Conservation (phyloP, 495 filamentous ascomycete species). For the Clohesyomyces aquaticus region DNA sequence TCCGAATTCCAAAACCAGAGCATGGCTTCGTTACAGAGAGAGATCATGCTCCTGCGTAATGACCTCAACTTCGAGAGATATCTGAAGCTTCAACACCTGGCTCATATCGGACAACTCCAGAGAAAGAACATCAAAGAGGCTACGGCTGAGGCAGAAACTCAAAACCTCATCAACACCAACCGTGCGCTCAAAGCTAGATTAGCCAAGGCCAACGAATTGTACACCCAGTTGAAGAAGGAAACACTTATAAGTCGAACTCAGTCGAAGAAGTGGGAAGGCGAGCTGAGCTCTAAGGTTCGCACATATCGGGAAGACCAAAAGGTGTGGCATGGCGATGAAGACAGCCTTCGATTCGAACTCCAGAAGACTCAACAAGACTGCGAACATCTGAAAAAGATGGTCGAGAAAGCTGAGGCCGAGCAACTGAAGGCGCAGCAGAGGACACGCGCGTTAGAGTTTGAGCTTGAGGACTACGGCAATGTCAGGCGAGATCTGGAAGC, state of each 20-base stretch:
- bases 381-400: slow-evolving; percentile 59
- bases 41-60: slow-evolving; percentile 68
- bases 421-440: slow-evolving; percentile 62
- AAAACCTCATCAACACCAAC: slow-evolving; percentile 73
- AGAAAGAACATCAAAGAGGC: slow-evolving; percentile 69
- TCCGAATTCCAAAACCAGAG: slow-evolving; percentile 44
- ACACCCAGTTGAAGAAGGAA: slow-evolving; percentile 66
- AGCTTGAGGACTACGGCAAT: slow-evolving; percentile 62
- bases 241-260: slow-evolving; percentile 64
- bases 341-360: slow-evolving; percentile 58
- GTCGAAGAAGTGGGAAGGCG: slow-evolving; percentile 70
- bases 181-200: slow-evolving; percentile 67
- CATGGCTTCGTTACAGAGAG: slow-evolving; percentile 63
- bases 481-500: slow-evolving; percentile 60
- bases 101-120: slow-evolving; percentile 72
- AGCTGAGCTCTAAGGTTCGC: slow-evolving; percentile 63
- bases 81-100: slow-evolving; percentile 73
- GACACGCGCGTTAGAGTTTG: slow-evolving; percentile 60
- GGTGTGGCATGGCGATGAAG: slow-evolving; percentile 60
- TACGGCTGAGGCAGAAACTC: slow-evolving; percentile 72
- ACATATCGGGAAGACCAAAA: slow-evolving; percentile 68
- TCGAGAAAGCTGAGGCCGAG: slow-evolving; percentile 64
- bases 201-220: slow-evolving; percentile 67
- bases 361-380: slow-evolving; percentile 56
- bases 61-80: slow-evolving; percentile 79